A percentile compares a stretch with the other conserved stretches of the same genome.
Evolutionary conservation across 1,284 basidiomycete species (phyloP).

Genomic region (Pascua sp.): DNA sequence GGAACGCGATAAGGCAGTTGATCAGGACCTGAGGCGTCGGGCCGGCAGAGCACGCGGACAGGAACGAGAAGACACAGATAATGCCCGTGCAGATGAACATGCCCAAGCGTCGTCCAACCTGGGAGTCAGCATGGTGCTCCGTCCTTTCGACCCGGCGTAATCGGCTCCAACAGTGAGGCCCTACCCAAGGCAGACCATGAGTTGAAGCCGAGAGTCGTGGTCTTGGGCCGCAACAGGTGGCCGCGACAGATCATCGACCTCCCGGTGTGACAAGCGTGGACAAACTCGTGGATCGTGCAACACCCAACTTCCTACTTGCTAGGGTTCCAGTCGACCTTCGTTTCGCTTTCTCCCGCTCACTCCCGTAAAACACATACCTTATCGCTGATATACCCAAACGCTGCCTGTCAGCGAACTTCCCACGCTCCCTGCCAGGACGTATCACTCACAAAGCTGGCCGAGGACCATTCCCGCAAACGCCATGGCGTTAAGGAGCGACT

Average conservation of each 20-base stretch:
- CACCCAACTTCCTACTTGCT: too few relatives aligned
- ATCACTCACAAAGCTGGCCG: constrained; percentile 47
- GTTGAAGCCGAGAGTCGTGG: too few relatives aligned
- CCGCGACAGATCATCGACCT: too few relatives aligned
- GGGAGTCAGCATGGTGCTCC: too few relatives aligned
- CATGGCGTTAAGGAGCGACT: constrained; percentile 60
- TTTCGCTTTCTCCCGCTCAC: not conserved
- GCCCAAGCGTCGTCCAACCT: constrained; percentile 47
- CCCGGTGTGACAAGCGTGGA: too few relatives aligned
- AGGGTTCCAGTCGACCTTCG: too few relatives aligned
- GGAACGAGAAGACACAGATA: constrained; percentile 71
- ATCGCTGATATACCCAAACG: constrained; percentile 68
- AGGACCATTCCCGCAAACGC: constrained; percentile 78
- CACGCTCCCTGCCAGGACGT: constrained; percentile 1
- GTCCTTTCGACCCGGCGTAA: too few relatives aligned
- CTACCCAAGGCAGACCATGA: too few relatives aligned
- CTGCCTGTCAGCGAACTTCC: not conserved
- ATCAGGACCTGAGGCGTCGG: constrained; percentile 57
- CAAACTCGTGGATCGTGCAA: too few relatives aligned
- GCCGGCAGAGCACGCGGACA: constrained; percentile 58
- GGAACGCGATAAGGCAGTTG: constrained; percentile 72
- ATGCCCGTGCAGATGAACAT: constrained; percentile 58
- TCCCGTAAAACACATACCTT: constrained; percentile 60
- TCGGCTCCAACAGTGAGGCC: too few relatives aligned
- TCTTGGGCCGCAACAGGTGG: too few relatives aligned